A percentile compares a stretch with the other conserved stretches of the same genome.
phyloP scores from a whole-genome alignment of 1,284 basidiomycete genomes.

The Leccinum colubrinum region DNA sequence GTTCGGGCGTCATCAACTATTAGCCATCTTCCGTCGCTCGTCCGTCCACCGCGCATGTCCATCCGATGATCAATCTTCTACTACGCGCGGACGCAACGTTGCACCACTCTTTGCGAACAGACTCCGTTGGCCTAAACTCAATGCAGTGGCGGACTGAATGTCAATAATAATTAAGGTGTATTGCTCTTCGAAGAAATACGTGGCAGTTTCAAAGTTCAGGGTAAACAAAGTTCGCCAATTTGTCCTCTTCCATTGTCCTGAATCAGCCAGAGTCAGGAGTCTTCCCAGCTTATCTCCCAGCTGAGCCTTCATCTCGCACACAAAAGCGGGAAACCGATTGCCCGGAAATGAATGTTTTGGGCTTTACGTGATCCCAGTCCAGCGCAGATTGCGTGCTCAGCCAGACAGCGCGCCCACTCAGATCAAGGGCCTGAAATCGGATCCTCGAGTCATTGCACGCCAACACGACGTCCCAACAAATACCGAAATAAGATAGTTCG shows the following conservation, averaged over 20 bases:
- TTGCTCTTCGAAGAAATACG: constrained; percentile 3
- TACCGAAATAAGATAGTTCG: constrained; percentile 27
- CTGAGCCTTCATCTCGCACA: constrained; percentile 12
- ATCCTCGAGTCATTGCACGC: constrained; percentile 3
- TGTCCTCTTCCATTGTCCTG: constrained; percentile 13
- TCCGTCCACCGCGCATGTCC: constrained; percentile 14
- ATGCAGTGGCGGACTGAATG: neutral
- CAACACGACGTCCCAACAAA: constrained; percentile 21
- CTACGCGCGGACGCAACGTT: constrained; percentile 26
- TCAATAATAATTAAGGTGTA: neutral
- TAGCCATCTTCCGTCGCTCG: constrained; percentile 9
- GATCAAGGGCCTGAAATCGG: constrained; percentile 11
- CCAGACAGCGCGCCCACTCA: constrained; percentile 10
- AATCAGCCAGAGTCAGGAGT: neutral
- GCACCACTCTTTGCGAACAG: constrained; percentile 15
- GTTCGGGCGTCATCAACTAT: constrained; percentile 1
- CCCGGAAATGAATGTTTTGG: constrained; percentile 20
- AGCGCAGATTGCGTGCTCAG: constrained; percentile 2
- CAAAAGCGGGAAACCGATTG: constrained; percentile 6
- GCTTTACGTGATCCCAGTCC: constrained; percentile 15
- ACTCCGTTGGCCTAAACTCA: constrained; percentile 9
- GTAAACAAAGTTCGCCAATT: constrained; percentile 19
- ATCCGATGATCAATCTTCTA: constrained; percentile 31
- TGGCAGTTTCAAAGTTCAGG: constrained; percentile 11
- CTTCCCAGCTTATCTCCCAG: constrained; percentile 30